Percentiles rank a stretch among this genome's conserved stretches.
These are phyloP conservation scores for Cordia subcordata DNA, from an alignment of 257 asterid species.

Conservation along the genomic window DNA sequence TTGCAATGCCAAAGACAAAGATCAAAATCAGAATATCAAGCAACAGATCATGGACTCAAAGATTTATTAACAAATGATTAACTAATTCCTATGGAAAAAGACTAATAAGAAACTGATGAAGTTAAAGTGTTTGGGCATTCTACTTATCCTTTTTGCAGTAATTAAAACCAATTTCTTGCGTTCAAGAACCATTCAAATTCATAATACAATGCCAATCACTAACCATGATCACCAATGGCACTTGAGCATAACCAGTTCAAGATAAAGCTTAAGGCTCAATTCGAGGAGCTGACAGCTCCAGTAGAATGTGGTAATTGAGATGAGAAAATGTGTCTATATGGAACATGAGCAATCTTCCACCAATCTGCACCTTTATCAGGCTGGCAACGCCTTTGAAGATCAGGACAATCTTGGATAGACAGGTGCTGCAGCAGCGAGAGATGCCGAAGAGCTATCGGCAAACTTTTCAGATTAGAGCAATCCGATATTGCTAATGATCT, in stretches of 20 bases:
- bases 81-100: no score
- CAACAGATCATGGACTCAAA: no score
- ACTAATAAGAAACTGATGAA: background rate
- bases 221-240: background rate
- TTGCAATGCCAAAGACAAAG: background rate
- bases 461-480: slow-evolving; percentile 14
- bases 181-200: background rate
- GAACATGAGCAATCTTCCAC: slow-evolving; percentile 22
- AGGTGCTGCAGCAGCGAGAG: slow-evolving; percentile 22
- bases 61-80: background rate
- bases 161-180: background rate
- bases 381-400: slow-evolving; percentile 19
- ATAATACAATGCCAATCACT: background rate
- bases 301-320: background rate
- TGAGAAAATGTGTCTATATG: slow-evolving; percentile 12
- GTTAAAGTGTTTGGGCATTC: background rate
- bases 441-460: slow-evolving; percentile 22
- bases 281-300: slow-evolving; percentile 1
- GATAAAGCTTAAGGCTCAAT: background rate
- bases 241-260: background rate
- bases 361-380: slow-evolving; percentile 20
- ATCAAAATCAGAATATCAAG: background rate
- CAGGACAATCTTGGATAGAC: slow-evolving; percentile 30
- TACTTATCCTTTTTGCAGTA: background rate
- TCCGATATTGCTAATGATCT: slow-evolving; percentile 28